Base-by-base conservation (phyloP, 31 red algal species). In the Porphyra umbilicalis region DNA sequence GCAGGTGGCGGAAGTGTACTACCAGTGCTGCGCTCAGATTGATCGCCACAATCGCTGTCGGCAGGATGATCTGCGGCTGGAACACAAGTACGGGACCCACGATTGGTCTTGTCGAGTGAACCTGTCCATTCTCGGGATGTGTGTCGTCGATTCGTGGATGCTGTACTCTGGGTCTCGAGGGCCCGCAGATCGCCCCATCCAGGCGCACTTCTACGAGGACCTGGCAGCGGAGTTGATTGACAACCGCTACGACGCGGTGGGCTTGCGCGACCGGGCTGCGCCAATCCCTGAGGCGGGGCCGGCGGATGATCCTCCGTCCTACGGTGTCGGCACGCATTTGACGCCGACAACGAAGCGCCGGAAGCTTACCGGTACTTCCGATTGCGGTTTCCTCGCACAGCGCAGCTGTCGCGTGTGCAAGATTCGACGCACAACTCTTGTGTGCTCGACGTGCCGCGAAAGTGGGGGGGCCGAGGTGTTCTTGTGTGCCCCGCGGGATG, bases 31-130 rank as follows among this genome's bases (percentile, higher is more conserved):
- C 76, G 81, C 35, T 34, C 36, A 0, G 20, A 83, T 88, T 83
- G 79, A 83, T n/a, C 71, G 79, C 33, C 44, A 88, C 34, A 88
- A 88, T 33, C n/a, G 86, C 76, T 88, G 86, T 32, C 20, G 35
- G 25, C 86, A 88, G 68, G 68, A 88, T 36, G 80, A 83, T 34
- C 80, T 83, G 9, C 37, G 40, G 7, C 33, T 82, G 6, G 86
- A 88, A 36, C 82, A 83, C 71, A 88, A 88, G 35, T 68, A 83
- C 20, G n/a, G 35, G 30, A 42, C 33, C 25, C 32, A 83, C 0
- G 36, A 79, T 29, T 84, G 81, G 87, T 78, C 87, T 0, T 29
- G 33, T 0, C 33, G 82, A 15, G 74, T 89, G 20, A 84, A 89
- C 68, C 79, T 77, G 25, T 20, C 82, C 9, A 6, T 84, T 0